Percentiles rank a stretch among this genome's conserved stretches.
Conservation (phyloP, 257 asterid genomes). For the Leptodermis oblonga region DNA sequence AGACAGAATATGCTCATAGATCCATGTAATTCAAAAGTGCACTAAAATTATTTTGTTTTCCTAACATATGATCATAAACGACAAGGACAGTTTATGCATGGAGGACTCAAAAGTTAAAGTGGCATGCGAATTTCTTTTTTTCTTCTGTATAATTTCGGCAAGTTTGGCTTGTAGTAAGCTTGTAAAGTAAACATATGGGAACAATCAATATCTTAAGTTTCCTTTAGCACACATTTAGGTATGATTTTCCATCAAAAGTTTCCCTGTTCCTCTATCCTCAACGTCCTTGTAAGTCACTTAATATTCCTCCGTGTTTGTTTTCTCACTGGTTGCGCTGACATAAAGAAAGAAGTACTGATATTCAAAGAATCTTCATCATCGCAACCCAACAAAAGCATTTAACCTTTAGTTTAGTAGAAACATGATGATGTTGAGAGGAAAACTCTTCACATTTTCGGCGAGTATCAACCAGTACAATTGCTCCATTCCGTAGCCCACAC, state of each 20-base stretch:
- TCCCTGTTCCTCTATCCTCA: background rate
- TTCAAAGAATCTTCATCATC: slow-evolving; percentile 13
- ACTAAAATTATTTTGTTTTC: background rate
- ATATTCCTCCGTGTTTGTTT: background rate
- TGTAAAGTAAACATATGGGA: background rate
- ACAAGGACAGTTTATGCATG: background rate
- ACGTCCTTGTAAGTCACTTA: background rate
- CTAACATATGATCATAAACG: background rate
- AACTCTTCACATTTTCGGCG: slow-evolving; percentile 63
- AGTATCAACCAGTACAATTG: slow-evolving; percentile 61
- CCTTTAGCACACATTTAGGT: background rate
- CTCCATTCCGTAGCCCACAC: slow-evolving; percentile 91
- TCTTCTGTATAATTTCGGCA: background rate
- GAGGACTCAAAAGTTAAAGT: background rate
- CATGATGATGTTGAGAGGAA: slow-evolving; percentile 13
- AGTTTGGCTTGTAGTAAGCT: background rate
- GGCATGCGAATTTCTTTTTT: background rate
- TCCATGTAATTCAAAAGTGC: background rate
- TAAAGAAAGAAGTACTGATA: slow-evolving; percentile 9
- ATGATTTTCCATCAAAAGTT: background rate
- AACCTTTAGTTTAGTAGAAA: slow-evolving; percentile 18
- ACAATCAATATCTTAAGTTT: background rate
- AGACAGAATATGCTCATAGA: background rate
- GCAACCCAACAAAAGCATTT: slow-evolving; percentile 17
- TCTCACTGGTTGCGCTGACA: background rate